Evolutionary conservation across 768 basidiomycete genomes (phyloP), one percentile per base, ranked within the genome.

Genomic region (Trametes coccinea): DNA sequence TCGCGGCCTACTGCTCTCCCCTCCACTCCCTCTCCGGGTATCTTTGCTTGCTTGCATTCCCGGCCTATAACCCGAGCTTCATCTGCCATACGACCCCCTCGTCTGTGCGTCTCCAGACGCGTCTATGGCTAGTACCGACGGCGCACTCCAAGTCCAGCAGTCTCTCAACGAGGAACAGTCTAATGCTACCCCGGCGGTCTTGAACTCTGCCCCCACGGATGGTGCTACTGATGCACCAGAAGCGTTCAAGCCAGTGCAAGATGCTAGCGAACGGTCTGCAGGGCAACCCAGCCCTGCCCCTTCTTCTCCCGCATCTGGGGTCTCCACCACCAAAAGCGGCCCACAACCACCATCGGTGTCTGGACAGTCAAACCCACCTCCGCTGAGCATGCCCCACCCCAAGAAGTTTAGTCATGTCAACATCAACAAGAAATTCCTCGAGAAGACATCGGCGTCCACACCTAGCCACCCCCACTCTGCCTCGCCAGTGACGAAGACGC

Each of bases 381-480:
- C 66, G 27, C 53, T 71, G 22, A 70, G 69, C 59, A 67, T 68
- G 54, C 82, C 83, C 2, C 88, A 85, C 64, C 83, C 84, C 33
- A 98, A 98, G 80, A 87, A 89, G 70, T 95, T 95, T 75, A 92
- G 80, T 71, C 85, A 93, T 31, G 85, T 93, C 64, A 94, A 93
- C 72, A 93, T 98, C 74, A 96, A 93, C 79, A 96, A 95, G 85
- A 93, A 92, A 75, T 98, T 98, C 75, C 79, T 98, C 45, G 91
- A 94, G 79, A 96, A 95, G 82, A 90, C 89, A 57, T 86, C 86
- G 5, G 78, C 85, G 44, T 79, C 86, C 29, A 75, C 78, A 49
- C 72, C 84, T 29, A 69, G 78, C 39, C 76, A 83, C 17, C 68
- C 78, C 51, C 75, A 80, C 30, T 74, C 82, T 22, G 71, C 73